Base-by-base conservation (phyloP, 306 rosid genomes). In the Trifolium dubium region DNA sequence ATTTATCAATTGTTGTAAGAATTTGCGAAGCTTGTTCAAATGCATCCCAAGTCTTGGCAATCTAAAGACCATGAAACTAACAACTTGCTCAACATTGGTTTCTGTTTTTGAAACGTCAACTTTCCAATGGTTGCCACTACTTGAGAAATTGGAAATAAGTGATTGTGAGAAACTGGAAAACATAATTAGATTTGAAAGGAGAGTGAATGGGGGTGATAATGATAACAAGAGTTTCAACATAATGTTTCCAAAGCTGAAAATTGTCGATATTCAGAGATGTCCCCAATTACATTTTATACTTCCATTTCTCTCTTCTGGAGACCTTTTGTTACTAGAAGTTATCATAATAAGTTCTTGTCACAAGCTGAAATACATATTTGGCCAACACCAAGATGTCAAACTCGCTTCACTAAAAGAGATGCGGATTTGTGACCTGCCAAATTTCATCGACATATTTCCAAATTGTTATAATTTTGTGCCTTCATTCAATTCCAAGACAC, bases 1-100 rank as follows among this genome's bases (percentile, higher is more conserved):
- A 10, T 0, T 0, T 3, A 29, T 75, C 0, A 0, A 0, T 0
- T 0, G 0, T 0, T 75, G 73, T 32, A 0, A 2, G 0, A 13
- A 11, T n/a, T 23, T 69, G 19, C 2, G 23, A 60, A 18, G 56
- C 37, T 61, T 61, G n/a, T 23, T 51, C 4, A 13, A 68, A 46
- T 13, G 10, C 39, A 76, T 13, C 5, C 44, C 54, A 14, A 51
- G 46, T 30, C 67, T 72, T 0, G 13, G 43, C 30, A 63, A 50
- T 29, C 73, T 75, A 28, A 75, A 66, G 47, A 35, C 3, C 0
- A 0, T 75, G 9, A 3, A 0, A 23, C 0, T 75, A 1, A 0
- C 0, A 0, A 0, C 0, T 4, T 65, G 56, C 4, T 8, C 46
- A 0, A 4, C 0, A 8, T 40, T 65, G 65, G 15, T 8, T 44